Conservation (phyloP, 2,329 filamentous ascomycete species). For the Sclerotinia sclerotiorum region DNA sequence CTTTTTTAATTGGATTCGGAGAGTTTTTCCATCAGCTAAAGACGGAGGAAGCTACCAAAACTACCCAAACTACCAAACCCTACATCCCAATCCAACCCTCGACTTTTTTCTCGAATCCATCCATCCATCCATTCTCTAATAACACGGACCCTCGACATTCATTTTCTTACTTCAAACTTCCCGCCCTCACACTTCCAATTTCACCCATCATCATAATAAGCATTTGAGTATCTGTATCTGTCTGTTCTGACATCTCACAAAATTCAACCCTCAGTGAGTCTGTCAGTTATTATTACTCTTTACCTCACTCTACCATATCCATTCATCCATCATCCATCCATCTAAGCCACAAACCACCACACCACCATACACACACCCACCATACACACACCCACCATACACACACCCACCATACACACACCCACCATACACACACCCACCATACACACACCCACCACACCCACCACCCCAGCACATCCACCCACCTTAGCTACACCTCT, state of each 20-base stretch:
- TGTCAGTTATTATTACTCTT: not conserved
- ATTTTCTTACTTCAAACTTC: not conserved
- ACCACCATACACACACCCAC: not conserved
- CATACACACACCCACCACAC: too few relatives aligned
- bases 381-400: too few relatives aligned
- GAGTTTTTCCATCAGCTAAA: not conserved
- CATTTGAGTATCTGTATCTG: not conserved
- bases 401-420: too few relatives aligned
- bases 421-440: too few relatives aligned
- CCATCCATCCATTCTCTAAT: not conserved
- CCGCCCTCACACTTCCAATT: not conserved
- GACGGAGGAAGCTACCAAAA: too few relatives aligned
- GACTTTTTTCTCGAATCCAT: not conserved
- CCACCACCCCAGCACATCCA: too few relatives aligned
- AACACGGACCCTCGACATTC: too few relatives aligned
- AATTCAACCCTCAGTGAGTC: not conserved
- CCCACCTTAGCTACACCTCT: not conserved
- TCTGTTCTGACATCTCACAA: not conserved
- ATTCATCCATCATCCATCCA: not conserved
- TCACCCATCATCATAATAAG: not conserved
- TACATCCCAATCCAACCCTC: not conserved
- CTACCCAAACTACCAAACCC: not conserved
- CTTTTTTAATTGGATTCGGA: not conserved
- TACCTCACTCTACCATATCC: not conserved
- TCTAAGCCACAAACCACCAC: not conserved